Base-by-base conservation (phyloP, 2,329 filamentous ascomycete species). In the Stenocarpella maydis region DNA sequence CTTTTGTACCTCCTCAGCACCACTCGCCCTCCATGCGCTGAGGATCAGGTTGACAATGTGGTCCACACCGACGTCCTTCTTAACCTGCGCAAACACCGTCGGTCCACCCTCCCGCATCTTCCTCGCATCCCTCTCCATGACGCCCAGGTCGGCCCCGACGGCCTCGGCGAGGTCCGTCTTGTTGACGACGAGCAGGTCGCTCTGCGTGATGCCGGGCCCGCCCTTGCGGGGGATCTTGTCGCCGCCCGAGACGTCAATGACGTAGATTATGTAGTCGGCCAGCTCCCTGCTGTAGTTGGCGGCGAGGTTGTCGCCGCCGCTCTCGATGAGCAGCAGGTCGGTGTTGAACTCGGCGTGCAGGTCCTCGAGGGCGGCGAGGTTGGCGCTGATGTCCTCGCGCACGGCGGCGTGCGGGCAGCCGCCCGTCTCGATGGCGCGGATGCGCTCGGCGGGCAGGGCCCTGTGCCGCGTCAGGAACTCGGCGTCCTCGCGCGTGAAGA, bases 211-310 rank as follows among this genome's bases (percentile, higher is more conserved):
- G 1, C 96, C 96, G 0, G 96, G 96, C 0, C 96, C 96, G 34
- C 96, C 96, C 83, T 99, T 99, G 34, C 96, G 84, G 0, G 96
- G 96, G 63, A 99, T 91, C 87, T 99, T 99, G 81, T 99, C 96
- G 15, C 96, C 96, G 26, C 96, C 96, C 68, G 91, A 92, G 21
- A 99, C 96, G 81, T 99, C 96, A 75, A 99, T 98, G 37, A 99
- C 96, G 80, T 99, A 99, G 82, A 99, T 91, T 81, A 99, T 99
- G 80, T 92, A 99, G 80, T 99, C 96, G 1, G 96, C 96, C 73
- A 99, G 85, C 82, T 99, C 96, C 69, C 96, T 88, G 67, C 89
- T 93, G 86, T 99, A 99, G 84, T 99, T 99, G 4, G 96, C 96
- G 0, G 96, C 96, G 1, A 99, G 88, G 80, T 99, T 99, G 80